Evolutionary conservation across 352 stramenopile species (phyloP).

Genomic region (Globisporangium cylindrosporum): DNA sequence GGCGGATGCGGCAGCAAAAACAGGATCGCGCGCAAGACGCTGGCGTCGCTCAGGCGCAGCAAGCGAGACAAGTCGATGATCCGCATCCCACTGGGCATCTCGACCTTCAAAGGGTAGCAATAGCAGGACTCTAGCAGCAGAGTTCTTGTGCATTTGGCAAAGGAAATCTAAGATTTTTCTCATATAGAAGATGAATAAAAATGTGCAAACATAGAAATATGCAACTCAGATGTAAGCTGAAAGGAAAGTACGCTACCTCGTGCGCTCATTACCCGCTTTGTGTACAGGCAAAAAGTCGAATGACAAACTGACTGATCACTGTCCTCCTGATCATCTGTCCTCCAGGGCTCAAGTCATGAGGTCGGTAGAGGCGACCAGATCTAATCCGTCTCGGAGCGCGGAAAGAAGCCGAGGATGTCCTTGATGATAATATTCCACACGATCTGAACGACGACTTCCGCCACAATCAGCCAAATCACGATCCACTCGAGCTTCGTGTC

Average conservation of each 20-base stretch:
- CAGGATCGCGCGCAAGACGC: constrained; percentile 19
- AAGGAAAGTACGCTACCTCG: neutral
- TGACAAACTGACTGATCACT: neutral
- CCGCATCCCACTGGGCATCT: constrained; percentile 21
- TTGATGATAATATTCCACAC: constrained; percentile 90
- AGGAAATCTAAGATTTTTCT: neutral
- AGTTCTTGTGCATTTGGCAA: neutral
- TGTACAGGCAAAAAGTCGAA: neutral
- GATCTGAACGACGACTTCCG: constrained; percentile 86
- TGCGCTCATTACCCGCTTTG: neutral
- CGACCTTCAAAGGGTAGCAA: constrained; percentile 3
- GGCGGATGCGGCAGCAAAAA: constrained; percentile 14
- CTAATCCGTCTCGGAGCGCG: constrained; percentile 48
- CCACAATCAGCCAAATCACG: constrained; percentile 92
- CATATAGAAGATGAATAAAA: constrained; percentile 1
- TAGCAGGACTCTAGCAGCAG: too few species aligned
- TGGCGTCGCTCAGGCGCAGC: constrained; percentile 24
- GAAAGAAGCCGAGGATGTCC: constrained; percentile 87
- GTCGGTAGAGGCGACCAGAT: neutral
- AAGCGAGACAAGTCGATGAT: constrained; percentile 41
- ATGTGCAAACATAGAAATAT: constrained; percentile 3
- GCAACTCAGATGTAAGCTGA: neutral
- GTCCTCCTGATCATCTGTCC: neutral
- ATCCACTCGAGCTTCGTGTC: constrained; percentile 92
- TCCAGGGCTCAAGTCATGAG: neutral